Conservation (phyloP, 495 filamentous ascomycete genomes). For the Xylaria castorea region DNA sequence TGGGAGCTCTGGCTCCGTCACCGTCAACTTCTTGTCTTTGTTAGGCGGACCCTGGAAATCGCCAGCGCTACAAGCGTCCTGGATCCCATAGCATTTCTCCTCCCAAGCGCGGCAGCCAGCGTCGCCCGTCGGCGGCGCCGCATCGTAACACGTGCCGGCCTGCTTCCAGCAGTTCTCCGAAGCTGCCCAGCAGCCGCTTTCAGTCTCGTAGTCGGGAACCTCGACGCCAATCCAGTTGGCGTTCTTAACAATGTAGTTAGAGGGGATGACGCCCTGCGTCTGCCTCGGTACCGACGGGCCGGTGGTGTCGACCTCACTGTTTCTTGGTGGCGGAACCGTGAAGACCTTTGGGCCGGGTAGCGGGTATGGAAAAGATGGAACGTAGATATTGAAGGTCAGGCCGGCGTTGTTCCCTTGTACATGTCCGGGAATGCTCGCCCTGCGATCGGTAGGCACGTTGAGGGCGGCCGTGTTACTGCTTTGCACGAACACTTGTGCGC, state of each 20-base stretch:
- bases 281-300: constrained; percentile 37
- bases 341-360: constrained; percentile 66
- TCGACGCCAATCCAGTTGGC: constrained; percentile 75
- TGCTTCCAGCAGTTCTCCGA: constrained; percentile 65
- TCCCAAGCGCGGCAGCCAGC: constrained; percentile 66
- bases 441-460: constrained; percentile 47
- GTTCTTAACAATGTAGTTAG: constrained; percentile 65
- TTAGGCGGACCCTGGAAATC: constrained; percentile 66
- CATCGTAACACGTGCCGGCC: constrained; percentile 60
- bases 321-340: constrained; percentile 34
- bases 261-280: constrained; percentile 54
- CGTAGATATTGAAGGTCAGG: constrained; percentile 69
- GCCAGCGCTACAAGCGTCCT: constrained; percentile 52
- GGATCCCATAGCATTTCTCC: constrained; percentile 61
- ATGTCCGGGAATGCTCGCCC: constrained; percentile 70
- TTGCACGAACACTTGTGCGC: constrained; percentile 71
- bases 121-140: constrained; percentile 63
- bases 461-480: constrained; percentile 48
- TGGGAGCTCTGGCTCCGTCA: constrained; percentile 30
- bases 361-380: constrained; percentile 55
- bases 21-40: constrained; percentile 51
- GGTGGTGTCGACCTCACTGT: not conserved
- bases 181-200: constrained; percentile 65
- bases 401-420: constrained; percentile 57
- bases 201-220: constrained; percentile 58